These are phyloP conservation scores for Aspergillus novoparasiticus DNA, from an alignment of 2,329 filamentous ascomycete genomes.

Conservation along the genomic window DNA sequence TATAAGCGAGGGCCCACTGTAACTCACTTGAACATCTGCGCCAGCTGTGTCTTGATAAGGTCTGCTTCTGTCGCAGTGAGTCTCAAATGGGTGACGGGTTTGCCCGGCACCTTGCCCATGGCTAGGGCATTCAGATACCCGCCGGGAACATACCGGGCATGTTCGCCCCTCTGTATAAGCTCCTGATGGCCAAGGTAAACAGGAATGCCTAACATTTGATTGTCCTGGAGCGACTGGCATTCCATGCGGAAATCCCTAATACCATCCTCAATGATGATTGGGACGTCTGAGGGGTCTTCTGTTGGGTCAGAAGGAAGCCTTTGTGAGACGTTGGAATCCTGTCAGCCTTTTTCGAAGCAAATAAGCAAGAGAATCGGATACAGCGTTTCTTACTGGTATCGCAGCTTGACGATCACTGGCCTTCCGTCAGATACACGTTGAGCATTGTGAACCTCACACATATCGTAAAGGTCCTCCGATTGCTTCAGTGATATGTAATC, in stretches of 20 bases:
- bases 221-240: background rate
- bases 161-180: too few species aligned
- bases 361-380: background rate
- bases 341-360: background rate
- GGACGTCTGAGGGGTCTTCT: background rate
- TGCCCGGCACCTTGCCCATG: too few species aligned
- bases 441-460: background rate
- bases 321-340: background rate
- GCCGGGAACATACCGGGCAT: too few species aligned
- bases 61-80: too few species aligned
- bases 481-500: background rate
- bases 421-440: background rate
- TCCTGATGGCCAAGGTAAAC: too few species aligned
- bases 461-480: background rate
- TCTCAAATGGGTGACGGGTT: too few species aligned
- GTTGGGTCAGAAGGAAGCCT: background rate
- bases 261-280: background rate
- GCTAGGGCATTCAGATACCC: too few species aligned
- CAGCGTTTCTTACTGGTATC: background rate
- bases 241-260: background rate
- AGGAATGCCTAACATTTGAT: background rate
- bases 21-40: background rate
- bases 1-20: accelerated
- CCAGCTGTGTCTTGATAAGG: too few species aligned
- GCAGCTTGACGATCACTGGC: background rate